Conservation (phyloP, 2,329 filamentous ascomycete species). For the Geosmithia putterillii region DNA sequence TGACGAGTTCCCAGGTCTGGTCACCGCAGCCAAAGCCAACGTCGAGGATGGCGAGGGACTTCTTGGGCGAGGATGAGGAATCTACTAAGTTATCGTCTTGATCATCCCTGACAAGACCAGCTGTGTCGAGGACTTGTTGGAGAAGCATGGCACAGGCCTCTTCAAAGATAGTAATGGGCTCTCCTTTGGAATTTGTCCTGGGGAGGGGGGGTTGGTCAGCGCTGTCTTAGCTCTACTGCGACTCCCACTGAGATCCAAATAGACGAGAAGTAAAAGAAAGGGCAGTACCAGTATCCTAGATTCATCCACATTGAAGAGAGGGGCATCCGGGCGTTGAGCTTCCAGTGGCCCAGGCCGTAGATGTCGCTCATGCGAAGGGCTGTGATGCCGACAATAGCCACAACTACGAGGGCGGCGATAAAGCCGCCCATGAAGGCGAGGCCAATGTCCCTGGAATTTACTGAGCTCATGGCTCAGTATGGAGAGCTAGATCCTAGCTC, state of each 20-base stretch:
- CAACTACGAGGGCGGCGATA: slow-evolving; percentile 7
- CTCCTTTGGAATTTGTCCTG: slow-evolving; percentile 17
- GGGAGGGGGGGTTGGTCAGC: too few species aligned
- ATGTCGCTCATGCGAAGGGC: slow-evolving; percentile 14
- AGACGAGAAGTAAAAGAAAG: background rate
- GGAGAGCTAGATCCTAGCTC: too few species aligned
- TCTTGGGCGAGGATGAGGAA: background rate
- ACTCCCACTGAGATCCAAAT: too few species aligned
- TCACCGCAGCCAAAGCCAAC: slow-evolving; percentile 49
- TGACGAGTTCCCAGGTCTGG: slow-evolving; percentile 34
- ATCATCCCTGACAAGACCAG: slow-evolving; percentile 20
- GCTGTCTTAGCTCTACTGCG: too few species aligned
- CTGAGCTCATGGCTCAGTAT: background rate
- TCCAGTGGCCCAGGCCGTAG: slow-evolving; percentile 43
- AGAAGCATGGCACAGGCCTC: slow-evolving; percentile 37
- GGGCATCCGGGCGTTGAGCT: slow-evolving; percentile 36
- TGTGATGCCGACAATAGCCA: slow-evolving; percentile 5
- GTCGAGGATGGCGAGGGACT: slow-evolving; percentile 29
- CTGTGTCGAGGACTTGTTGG: slow-evolving; percentile 27
- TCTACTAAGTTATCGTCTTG: slow-evolving; percentile 2
- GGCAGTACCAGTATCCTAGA: slow-evolving; percentile 44
- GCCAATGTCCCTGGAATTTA: slow-evolving; percentile 10
- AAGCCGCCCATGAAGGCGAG: slow-evolving; percentile 15
- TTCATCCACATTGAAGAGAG: slow-evolving; percentile 50
- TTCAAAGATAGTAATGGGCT: slow-evolving; percentile 22